Conservation (phyloP, 2,329 filamentous ascomycete genomes). For the Fusarium subtropicale region DNA sequence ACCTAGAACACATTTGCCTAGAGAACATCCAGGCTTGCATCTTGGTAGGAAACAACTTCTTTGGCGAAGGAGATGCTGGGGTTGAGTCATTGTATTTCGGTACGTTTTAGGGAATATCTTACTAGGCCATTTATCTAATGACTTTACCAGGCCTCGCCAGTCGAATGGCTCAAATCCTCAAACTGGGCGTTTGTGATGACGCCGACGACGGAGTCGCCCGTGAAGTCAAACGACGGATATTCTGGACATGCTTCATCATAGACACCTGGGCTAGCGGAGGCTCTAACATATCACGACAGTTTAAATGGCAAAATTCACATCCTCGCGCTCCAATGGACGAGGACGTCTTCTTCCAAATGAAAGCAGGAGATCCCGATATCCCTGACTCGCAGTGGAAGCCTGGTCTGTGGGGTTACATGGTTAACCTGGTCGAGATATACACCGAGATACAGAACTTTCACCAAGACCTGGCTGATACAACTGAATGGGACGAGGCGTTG, state of each 20-base stretch:
- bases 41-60: slow-evolving; percentile 49
- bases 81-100: slow-evolving; percentile 52
- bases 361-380: slow-evolving; percentile 38
- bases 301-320: slow-evolving; percentile 31
- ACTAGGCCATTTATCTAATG: not conserved
- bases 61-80: slow-evolving; percentile 48
- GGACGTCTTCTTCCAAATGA: slow-evolving; percentile 39
- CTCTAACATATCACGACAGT: slow-evolving; percentile 46
- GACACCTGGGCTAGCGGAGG: slow-evolving; percentile 53
- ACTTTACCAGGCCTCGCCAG: slow-evolving; percentile 43
- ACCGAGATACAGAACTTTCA: slow-evolving; percentile 50
- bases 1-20: slow-evolving; percentile 49
- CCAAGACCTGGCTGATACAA: slow-evolving; percentile 44
- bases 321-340: slow-evolving; percentile 50
- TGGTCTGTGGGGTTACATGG: slow-evolving; percentile 51
- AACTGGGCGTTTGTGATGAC: slow-evolving; percentile 36
- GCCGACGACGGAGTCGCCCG: slow-evolving; percentile 43
- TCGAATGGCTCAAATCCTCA: slow-evolving; percentile 52
- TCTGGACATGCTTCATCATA: slow-evolving; percentile 52
- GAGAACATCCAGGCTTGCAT: slow-evolving; percentile 53
- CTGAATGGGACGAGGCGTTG: slow-evolving; percentile 47
- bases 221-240: slow-evolving; percentile 50
- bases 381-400: slow-evolving; percentile 39
- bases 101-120: not conserved
- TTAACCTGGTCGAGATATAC: slow-evolving; percentile 50